Conservation (phyloP, 2,329 filamentous ascomycete species). For the Microthyrium microscopicum region DNA sequence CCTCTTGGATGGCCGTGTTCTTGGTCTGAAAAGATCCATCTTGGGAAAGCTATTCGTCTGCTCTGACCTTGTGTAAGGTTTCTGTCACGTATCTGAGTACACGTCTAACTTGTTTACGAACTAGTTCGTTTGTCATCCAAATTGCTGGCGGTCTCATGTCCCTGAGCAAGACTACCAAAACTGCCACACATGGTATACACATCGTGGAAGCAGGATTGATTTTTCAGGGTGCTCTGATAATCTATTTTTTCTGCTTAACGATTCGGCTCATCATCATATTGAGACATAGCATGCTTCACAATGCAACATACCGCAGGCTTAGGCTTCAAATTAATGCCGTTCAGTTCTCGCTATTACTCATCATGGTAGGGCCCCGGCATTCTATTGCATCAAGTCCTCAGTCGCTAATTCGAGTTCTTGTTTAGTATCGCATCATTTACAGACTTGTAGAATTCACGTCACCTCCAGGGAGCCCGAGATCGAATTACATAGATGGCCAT, state of each 20-base stretch:
- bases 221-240: constrained; percentile 17
- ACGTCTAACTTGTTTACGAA: background rate
- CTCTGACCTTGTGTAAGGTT: constrained; percentile 23
- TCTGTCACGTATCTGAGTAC: constrained; percentile 1
- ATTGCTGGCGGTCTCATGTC: constrained; percentile 23
- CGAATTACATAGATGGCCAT: constrained; percentile 29
- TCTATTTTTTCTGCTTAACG: constrained; percentile 11
- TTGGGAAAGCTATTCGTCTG: constrained; percentile 27
- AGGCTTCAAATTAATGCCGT: too few relatives aligned
- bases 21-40: constrained; percentile 19
- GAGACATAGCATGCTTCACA: background rate
- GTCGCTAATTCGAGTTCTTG: too few relatives aligned
- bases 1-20: constrained; percentile 18
- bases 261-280: constrained; percentile 10
- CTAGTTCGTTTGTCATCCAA: constrained; percentile 27
- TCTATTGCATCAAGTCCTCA: constrained; percentile 16
- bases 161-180: constrained; percentile 14
- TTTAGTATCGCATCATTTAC: constrained; percentile 41
- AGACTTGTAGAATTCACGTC: constrained; percentile 39
- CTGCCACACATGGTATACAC: constrained; percentile 20
- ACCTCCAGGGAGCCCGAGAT: constrained; percentile 31
- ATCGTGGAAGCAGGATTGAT: constrained; percentile 22
- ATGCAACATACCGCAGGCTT: too few relatives aligned
- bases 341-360: too few relatives aligned
- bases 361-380: background rate